These are phyloP conservation scores for Venturia nashicola DNA, from an alignment of 2,329 filamentous ascomycete genomes.

Conservation along the genomic window DNA sequence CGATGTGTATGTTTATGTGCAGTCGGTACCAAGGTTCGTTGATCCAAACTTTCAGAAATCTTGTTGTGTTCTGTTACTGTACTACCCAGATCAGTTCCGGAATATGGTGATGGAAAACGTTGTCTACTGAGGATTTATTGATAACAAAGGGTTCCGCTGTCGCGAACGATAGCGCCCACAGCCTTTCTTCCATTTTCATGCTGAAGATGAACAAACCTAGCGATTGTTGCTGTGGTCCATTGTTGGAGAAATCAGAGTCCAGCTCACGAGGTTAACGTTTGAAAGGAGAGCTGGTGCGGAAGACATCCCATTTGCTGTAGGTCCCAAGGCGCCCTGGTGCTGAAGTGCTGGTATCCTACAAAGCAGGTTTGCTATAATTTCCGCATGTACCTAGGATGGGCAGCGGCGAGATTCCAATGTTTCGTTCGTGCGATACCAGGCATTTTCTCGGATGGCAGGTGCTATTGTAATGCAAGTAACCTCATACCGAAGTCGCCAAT, in stretches of 20 bases:
- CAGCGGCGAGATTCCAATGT: no score
- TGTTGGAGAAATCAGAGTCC: not conserved
- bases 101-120: no score
- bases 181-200: not conserved
- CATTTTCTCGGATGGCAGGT: not conserved
- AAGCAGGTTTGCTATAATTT: not conserved
- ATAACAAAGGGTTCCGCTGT: no score
- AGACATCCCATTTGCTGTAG: not conserved
- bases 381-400: not conserved
- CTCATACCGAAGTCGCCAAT: not conserved
- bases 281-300: not conserved
- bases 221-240: not conserved
- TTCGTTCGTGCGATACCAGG: no score
- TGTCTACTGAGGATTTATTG: no score
- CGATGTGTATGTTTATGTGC: no score
- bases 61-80: no score
- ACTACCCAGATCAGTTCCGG: no score
- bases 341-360: not conserved
- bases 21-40: no score
- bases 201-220: not conserved
- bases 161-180: no score
- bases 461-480: not conserved
- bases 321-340: no score
- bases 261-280: not conserved
- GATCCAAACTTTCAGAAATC: no score